Base-by-base conservation (phyloP, 2,329 filamentous ascomycete genomes). In the Nemania diffusa region DNA sequence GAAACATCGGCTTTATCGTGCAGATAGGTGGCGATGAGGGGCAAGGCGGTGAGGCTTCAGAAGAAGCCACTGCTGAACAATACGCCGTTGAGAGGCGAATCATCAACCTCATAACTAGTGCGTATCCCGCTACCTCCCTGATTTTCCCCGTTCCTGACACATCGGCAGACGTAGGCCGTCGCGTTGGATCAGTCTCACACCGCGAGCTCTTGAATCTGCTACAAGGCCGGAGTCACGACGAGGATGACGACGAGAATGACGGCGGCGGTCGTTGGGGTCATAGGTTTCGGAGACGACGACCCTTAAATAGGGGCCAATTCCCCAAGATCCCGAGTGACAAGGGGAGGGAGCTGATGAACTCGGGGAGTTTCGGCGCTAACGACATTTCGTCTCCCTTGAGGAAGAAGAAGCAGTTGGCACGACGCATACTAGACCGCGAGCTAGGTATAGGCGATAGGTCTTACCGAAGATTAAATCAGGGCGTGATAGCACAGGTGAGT, bases 241-340 rank as follows among this genome's bases (percentile, higher is more conserved):
- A 79, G 22, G 64, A 82, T 2, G 78, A 81, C 60, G 78, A 77
- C 59, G 75, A 75, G 20, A 74, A 74, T 17, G 74, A 76, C 6
- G 79, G 51, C 55, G 78, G 78, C 58, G 78, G 77, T 17, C 77
- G 78, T 5, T 78, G 56, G 79, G 83, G 57, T 81, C 83, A 72
- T 80, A 84, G 46, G 78, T 83, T 65, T 37, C 80, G 85, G 53
- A 82, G 85, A 59, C 77, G 79, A 22, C 75, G 76, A 11, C 71
- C 70, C 1, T 74, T 79, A n/a, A 85, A 89, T 65, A 84, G 84
- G 1, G 79, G 89, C 69, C 81, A 87, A 51, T 94, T 94, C 67
- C 93, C 94, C n/a, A 92, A 92, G 73, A 89, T 97, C 0, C 95
- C 95, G 0, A 97, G 91, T 74, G 88, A 92, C 11, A 85, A 88